Conservation (phyloP, 2,329 filamentous ascomycete species). For the Plenodomus lindquistii region DNA sequence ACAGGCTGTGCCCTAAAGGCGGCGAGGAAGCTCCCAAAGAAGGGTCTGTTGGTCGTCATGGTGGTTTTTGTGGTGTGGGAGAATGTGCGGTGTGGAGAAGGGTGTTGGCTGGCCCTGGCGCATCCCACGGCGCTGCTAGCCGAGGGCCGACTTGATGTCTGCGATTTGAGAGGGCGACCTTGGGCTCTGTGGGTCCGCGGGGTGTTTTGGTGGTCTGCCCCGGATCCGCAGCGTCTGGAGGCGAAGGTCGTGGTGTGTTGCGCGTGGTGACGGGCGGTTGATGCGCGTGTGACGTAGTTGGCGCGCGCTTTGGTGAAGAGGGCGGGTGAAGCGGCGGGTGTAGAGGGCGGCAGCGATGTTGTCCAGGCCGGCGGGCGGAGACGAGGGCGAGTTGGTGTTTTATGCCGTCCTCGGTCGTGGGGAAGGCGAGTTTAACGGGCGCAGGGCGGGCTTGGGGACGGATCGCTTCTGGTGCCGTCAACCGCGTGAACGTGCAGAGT, state of each 20-base stretch:
- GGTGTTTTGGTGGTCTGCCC: neutral
- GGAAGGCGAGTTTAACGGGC: slow-evolving; percentile 10
- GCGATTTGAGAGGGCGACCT: neutral
- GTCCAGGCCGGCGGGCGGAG: slow-evolving; percentile 5
- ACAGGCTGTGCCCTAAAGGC: slow-evolving; percentile 68
- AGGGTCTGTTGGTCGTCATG: slow-evolving; percentile 69
- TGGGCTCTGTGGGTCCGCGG: neutral
- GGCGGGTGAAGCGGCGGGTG: slow-evolving; percentile 1
- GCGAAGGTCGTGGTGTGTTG: neutral
- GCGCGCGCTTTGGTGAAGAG: slow-evolving; percentile 3
- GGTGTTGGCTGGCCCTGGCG: slow-evolving; percentile 22
- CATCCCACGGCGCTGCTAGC: slow-evolving; percentile 22
- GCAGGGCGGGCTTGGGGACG: slow-evolving; percentile 14
- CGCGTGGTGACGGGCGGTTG: slow-evolving; percentile 4
- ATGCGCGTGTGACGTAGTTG: slow-evolving; percentile 29
- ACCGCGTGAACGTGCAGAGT: slow-evolving; percentile 3
- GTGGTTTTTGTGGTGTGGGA: slow-evolving; percentile 18
- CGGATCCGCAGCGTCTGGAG: neutral
- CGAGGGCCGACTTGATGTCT: slow-evolving; percentile 1
- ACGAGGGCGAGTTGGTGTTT: slow-evolving; percentile 4
- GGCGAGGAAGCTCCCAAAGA: slow-evolving; percentile 69
- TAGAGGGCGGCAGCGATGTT: slow-evolving; percentile 4
- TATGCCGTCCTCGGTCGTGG: slow-evolving; percentile 12
- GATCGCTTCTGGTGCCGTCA: slow-evolving; percentile 19
- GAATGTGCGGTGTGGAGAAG: slow-evolving; percentile 18